Evolutionary conservation across 2,329 filamentous ascomycete species (phyloP), one percentile per base, ranked within the genome.

Genomic region (Aspergillus sclerotialis): DNA sequence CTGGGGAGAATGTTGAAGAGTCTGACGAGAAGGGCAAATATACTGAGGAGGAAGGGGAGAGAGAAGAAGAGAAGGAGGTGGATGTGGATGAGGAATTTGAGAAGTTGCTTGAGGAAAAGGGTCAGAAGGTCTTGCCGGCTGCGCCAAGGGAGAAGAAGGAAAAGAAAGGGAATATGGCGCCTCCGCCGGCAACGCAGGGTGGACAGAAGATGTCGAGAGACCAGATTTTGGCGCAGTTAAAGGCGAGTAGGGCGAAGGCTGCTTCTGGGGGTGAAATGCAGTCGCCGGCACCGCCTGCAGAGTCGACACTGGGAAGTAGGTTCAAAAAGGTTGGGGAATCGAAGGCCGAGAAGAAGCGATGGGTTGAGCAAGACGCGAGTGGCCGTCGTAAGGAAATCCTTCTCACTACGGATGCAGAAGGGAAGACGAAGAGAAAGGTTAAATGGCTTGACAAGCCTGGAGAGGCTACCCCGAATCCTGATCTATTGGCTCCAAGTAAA

Each of bases 81-180:
- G 70, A 80, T 46, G 62, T 82, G 13, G 84, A 90, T 34, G 79
- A 81, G 23, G 80, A 81, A 36, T 60, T 69, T 41, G 66, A 69
- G 35, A 53, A 55, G 13, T 39, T 65, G 9, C 40, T 68, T 24
- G 65, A 67, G 28, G 52, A 58, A 39, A 52, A 62, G 23, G 59
- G 50, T 26, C 51, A 48, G 15, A 44, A 50, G 16, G 53, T 61
- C 12, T 39, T 56, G n/a, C 36, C 48, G 11, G 44, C 49, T 29
- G 53, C 48, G 9, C 52, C 45, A 3, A 58, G 55, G 35, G 51
- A 68, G 45, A 61, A 60, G 32, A 61, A 58, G 28, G 66, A 69
- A 44, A 76, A 76, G 58, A 72, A 68, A 42, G 74, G 73, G 3
- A 64, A 59, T 27, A 70, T 70, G 57, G 68, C 69, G 7, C 59